Conservation (phyloP, 164 flowering plant genomes). For the Stephania japonica region DNA sequence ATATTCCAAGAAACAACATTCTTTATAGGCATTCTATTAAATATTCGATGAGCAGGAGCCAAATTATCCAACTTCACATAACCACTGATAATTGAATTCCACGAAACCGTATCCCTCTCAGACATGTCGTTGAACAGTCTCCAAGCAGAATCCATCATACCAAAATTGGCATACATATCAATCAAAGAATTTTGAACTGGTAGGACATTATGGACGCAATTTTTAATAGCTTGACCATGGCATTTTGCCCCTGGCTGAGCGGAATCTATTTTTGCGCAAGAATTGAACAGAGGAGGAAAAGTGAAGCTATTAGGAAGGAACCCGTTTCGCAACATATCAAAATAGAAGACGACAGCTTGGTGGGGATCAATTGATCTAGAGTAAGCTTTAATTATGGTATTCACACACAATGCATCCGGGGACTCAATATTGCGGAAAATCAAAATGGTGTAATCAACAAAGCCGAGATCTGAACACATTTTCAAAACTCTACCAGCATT, state of each 20-base stretch:
- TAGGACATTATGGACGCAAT: conserved; percentile 42
- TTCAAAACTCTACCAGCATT: conserved; percentile 39
- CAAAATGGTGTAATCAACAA: conserved; percentile 32
- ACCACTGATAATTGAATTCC: conserved; percentile 53
- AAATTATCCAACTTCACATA: conserved; percentile 34
- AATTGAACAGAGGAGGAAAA: conserved; percentile 40
- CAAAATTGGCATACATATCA: conserved; percentile 51
- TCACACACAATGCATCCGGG: conserved; percentile 42
- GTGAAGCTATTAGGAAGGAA: conserved; percentile 47
- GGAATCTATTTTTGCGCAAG: conserved; percentile 33
- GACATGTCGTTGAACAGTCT: conserved; percentile 47
- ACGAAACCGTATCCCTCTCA: conserved; percentile 45
- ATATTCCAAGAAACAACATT: conserved; percentile 64
- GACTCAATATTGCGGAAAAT: conserved; percentile 30
- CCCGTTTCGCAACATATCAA: conserved; percentile 38
- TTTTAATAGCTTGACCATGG: conserved; percentile 56
- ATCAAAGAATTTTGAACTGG: conserved; percentile 55
- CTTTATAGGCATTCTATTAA: conserved; percentile 54
- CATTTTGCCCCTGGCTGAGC: conserved; percentile 33
- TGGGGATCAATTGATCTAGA: conserved; percentile 26
- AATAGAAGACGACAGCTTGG: conserved; percentile 39
- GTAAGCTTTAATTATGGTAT: conserved; percentile 47
- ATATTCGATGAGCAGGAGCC: conserved; percentile 35
- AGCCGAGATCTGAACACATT: conserved; percentile 28
- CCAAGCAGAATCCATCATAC: conserved; percentile 31